Conservation (phyloP, 208 protist genomes). For the Spongospora subterranea region DNA sequence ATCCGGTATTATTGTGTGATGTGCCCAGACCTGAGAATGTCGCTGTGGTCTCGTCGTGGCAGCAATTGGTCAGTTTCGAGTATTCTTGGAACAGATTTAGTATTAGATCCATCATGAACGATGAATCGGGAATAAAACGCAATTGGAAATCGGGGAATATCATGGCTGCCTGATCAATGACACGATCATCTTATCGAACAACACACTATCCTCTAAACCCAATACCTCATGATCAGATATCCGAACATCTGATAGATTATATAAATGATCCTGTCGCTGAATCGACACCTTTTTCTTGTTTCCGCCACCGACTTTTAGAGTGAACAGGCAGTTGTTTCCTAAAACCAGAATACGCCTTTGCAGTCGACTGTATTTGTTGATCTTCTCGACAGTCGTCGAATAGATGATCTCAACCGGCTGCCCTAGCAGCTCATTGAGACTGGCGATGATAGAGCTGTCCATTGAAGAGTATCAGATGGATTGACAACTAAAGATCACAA, state of each 20-base stretch:
- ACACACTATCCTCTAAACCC: neutral
- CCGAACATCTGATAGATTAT: neutral
- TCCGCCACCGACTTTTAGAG: neutral
- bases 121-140: neutral
- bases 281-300: neutral
- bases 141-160: conserved; percentile 32
- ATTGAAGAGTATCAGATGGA: too few relatives aligned
- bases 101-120: neutral
- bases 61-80: neutral
- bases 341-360: neutral
- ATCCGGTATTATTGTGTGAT: too few relatives aligned
- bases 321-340: neutral
- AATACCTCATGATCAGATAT: conserved; percentile 1
- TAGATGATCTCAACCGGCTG: neutral
- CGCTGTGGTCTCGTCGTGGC: neutral
- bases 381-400: neutral
- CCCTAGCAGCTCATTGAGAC: neutral
- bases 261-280: conserved; percentile 31
- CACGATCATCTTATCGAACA: neutral
- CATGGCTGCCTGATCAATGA: neutral
- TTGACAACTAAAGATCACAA: too few relatives aligned
- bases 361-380: conserved; percentile 44
- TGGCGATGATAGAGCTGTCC: neutral
- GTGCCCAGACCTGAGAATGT: conserved; percentile 15
- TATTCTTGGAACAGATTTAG: neutral